Percentiles rank a stretch among this genome's conserved stretches.
phyloP scores from a whole-genome alignment of 2,329 filamentous ascomycete species.

The Fusarium euwallaceae region DNA sequence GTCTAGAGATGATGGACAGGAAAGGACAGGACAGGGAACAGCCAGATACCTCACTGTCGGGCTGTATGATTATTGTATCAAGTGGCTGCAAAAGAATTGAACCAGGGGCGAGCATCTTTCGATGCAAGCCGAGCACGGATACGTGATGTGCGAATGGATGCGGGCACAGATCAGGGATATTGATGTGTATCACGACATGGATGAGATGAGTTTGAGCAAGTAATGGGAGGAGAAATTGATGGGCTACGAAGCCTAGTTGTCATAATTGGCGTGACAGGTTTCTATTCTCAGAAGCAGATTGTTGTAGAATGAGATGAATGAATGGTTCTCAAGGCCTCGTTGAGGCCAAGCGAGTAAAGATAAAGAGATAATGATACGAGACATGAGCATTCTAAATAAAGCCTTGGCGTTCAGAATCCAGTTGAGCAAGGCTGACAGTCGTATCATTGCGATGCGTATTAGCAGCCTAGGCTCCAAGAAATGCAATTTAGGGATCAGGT shows the following conservation, averaged over 20 bases:
- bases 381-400: background rate
- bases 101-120: background rate
- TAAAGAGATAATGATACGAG: background rate
- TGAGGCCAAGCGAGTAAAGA: background rate
- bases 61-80: background rate
- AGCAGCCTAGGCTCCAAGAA: background rate
- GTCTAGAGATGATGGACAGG: slow-evolving; percentile 1
- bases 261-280: background rate
- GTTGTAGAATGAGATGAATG: background rate
- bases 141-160: background rate
- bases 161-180: background rate
- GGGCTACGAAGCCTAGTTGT: background rate
- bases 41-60: slow-evolving; percentile 1
- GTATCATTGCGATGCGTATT: background rate
- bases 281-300: background rate
- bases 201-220: background rate
- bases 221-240: background rate
- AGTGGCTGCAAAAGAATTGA: slow-evolving; percentile 22
- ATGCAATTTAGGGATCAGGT: background rate
- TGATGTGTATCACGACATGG: background rate
- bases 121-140: background rate
- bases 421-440: background rate
- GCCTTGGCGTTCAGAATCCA: background rate
- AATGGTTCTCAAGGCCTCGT: background rate
- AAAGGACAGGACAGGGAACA: background rate